phyloP scores from a whole-genome alignment of 2,329 filamentous ascomycete species.

The Ophiostoma pallidulum region DNA sequence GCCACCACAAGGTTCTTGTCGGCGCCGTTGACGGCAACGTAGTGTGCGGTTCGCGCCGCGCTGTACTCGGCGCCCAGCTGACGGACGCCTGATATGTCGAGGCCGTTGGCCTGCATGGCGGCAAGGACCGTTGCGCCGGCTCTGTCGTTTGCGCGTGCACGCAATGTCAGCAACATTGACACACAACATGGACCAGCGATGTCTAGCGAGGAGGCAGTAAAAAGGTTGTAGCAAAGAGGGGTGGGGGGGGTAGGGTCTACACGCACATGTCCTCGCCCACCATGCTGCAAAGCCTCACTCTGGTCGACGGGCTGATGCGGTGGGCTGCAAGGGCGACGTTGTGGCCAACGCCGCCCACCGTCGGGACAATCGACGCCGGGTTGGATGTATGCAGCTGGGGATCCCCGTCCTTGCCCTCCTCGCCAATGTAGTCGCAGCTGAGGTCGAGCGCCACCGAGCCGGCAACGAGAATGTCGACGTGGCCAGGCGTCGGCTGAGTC shows the following conservation, averaged over 20 bases:
- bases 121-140: slow-evolving; percentile 66
- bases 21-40: slow-evolving; percentile 78
- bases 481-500: neutral
- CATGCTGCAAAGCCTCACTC: slow-evolving; percentile 68
- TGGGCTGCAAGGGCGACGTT: slow-evolving; percentile 84
- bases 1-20: slow-evolving; percentile 79
- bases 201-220: no score
- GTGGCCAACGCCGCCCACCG: slow-evolving; percentile 81
- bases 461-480: slow-evolving; percentile 66
- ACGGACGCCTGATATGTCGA: slow-evolving; percentile 56
- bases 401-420: slow-evolving; percentile 17
- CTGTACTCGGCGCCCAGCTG: slow-evolving; percentile 37
- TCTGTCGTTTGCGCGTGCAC: no score
- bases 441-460: slow-evolving; percentile 86
- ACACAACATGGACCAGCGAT: no score
- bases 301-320: slow-evolving; percentile 47
- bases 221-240: no score
- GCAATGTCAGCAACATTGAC: no score
- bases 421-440: slow-evolving; percentile 61
- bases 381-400: slow-evolving; percentile 69
- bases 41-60: slow-evolving; percentile 69
- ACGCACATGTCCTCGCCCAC: slow-evolving; percentile 73
- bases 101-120: slow-evolving; percentile 52
- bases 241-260: no score
- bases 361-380: slow-evolving; percentile 68